A percentile compares a stretch with the other conserved stretches of the same genome.
Conservation (phyloP, 306 rosid species). For the Leucaena leucocephala region DNA sequence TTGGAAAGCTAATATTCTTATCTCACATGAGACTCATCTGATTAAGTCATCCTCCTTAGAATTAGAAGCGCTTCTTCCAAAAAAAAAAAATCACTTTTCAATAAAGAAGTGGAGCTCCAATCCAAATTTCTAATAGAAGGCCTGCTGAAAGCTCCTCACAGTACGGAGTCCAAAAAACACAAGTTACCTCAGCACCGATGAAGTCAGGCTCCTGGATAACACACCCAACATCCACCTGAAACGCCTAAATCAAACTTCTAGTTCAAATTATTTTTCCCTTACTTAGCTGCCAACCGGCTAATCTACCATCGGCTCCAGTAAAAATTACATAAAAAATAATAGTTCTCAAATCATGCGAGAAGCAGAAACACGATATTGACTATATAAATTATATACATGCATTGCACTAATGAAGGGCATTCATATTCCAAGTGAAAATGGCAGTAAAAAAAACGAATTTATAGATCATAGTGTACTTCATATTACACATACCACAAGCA, state of each 20-base stretch:
- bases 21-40: neutral
- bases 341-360: conserved; percentile 10
- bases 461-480: conserved; percentile 23
- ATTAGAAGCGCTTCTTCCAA: neutral
- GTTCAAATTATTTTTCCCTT: neutral
- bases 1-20: no score
- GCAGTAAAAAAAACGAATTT: conserved; percentile 11
- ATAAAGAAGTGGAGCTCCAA: neutral
- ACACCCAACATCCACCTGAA: neutral
- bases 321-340: neutral
- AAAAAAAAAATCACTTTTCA: neutral
- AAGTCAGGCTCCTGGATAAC: neutral
- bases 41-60: neutral
- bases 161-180: neutral
- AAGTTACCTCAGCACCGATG: neutral
- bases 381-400: neutral
- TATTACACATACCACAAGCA: conserved; percentile 24
- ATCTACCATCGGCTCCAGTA: conserved; percentile 10
- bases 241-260: neutral
- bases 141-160: neutral
- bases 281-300: neutral
- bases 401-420: conserved; percentile 20
- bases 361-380: conserved; percentile 1
- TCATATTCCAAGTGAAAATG: conserved; percentile 17
- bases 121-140: neutral